Conservation (phyloP, 495 filamentous ascomycete species). For the Trichoderma reesei region DNA sequence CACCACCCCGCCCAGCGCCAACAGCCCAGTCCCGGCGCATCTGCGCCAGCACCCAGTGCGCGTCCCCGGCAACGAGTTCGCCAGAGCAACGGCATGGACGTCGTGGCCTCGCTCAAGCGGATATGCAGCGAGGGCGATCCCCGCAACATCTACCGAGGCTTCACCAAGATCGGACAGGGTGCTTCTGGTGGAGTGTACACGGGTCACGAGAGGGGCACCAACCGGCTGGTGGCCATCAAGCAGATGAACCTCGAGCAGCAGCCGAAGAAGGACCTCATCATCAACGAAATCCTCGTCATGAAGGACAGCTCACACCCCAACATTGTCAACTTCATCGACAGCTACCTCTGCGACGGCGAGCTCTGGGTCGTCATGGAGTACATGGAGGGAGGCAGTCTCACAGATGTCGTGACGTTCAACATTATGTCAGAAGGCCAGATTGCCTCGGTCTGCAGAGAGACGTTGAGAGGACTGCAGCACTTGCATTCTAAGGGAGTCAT, state of each 20-base stretch:
- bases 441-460: constrained; percentile 89
- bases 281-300: constrained; percentile 99
- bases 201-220: constrained; percentile 73
- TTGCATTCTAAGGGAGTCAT: constrained; percentile 97
- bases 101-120: constrained; percentile 67
- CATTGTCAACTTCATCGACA: constrained; percentile 98
- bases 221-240: constrained; percentile 91
- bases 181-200: constrained; percentile 94
- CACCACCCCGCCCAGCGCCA: constrained; percentile 11
- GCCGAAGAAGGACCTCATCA: constrained; percentile 97
- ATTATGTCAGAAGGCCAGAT: constrained; percentile 98
- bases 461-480: constrained; percentile 83
- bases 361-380: constrained; percentile 99
- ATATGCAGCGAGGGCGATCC: constrained; percentile 90
- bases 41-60: constrained; percentile 29
- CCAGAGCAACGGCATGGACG: constrained; percentile 66
- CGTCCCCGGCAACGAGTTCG: constrained; percentile 67
- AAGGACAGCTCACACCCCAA: constrained; percentile 97
- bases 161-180: constrained; percentile 95
- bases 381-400: constrained; percentile 96
- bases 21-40: constrained; percentile 16
- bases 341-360: constrained; percentile 78
- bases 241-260: constrained; percentile 99
- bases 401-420: constrained; percentile 97
- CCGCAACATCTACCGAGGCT: constrained; percentile 69